Evolutionary conservation across 768 basidiomycete species (phyloP).

Genomic region (Suillus subaureus): DNA sequence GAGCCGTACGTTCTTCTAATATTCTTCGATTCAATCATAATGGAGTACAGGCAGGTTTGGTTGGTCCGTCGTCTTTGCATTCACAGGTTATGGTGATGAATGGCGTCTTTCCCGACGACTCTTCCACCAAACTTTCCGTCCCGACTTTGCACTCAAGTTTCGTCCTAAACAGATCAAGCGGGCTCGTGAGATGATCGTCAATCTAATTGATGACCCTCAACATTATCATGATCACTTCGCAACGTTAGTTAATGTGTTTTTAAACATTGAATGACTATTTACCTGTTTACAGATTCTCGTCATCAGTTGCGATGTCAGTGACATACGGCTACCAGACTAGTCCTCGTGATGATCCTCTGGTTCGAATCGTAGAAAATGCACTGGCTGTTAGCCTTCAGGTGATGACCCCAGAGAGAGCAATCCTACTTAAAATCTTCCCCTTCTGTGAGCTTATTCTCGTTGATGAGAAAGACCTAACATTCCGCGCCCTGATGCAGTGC

Average conservation of each 20-base stretch:
- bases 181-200: slow-evolving; percentile 27
- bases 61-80: slow-evolving; percentile 4
- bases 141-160: slow-evolving; percentile 27
- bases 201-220: slow-evolving; percentile 30
- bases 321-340: slow-evolving; percentile 20
- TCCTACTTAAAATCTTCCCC: slow-evolving; percentile 13
- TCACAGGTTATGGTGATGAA: slow-evolving; percentile 5
- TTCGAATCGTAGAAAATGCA: slow-evolving; percentile 8
- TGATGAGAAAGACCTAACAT: not conserved
- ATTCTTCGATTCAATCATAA: not conserved
- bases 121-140: slow-evolving; percentile 42
- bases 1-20: not conserved
- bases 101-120: slow-evolving; percentile 34
- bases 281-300: slow-evolving; percentile 26
- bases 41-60: slow-evolving; percentile 6
- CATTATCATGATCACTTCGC: slow-evolving; percentile 27
- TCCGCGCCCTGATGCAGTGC: slow-evolving; percentile 3
- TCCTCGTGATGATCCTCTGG: slow-evolving; percentile 15
- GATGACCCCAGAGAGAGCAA: slow-evolving; percentile 12
- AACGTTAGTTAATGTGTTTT: slow-evolving; percentile 5
- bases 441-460: slow-evolving; percentile 15
- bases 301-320: slow-evolving; percentile 27
- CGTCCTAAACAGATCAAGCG: slow-evolving; percentile 27
- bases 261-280: not conserved
- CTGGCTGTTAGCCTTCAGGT: not conserved